Conservation (phyloP, 192 early-diverging fungal species). For the Helicostylum pulchrum region DNA sequence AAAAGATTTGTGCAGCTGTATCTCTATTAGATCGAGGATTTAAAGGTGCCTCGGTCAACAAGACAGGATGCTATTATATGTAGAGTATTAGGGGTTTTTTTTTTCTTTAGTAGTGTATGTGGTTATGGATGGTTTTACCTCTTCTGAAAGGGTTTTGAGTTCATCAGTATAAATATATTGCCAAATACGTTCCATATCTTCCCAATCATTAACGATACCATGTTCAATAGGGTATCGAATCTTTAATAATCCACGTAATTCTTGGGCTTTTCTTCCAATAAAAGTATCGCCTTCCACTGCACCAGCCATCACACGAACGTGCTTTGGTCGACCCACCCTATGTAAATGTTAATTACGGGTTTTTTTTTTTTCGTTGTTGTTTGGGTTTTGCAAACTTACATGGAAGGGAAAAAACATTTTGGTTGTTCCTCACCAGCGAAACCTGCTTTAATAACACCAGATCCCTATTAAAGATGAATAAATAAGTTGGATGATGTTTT, state of each 20-base stretch:
- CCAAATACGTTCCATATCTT: slow-evolving; percentile 99
- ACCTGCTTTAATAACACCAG: slow-evolving; percentile 97
- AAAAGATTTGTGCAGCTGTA: slow-evolving; percentile 92
- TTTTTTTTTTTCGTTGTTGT: too few species aligned
- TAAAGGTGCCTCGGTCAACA: slow-evolving; percentile 95
- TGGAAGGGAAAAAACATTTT: slow-evolving; percentile 93
- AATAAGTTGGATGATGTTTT: not conserved
- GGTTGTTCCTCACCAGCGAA: slow-evolving; percentile 98
- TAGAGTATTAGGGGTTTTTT: too few species aligned
- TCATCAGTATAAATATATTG: slow-evolving; percentile 96
- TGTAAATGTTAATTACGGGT: too few species aligned
- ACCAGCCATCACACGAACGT: slow-evolving; percentile 95
- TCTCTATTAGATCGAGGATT: slow-evolving; percentile 94
- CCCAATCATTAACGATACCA: slow-evolving; percentile 96
- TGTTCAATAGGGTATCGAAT: slow-evolving; percentile 97
- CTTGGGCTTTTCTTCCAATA: slow-evolving; percentile 94
- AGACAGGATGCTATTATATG: slow-evolving; percentile 96
- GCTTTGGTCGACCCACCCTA: slow-evolving; percentile 96
- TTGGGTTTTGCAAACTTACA: too few species aligned
- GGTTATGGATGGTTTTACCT: too few species aligned
- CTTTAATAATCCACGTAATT: slow-evolving; percentile 88
- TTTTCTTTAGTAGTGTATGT: too few species aligned
- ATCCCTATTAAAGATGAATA: slow-evolving; percentile 67
- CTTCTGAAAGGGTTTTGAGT: slow-evolving; percentile 91
- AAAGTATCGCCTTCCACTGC: slow-evolving; percentile 95